These are phyloP conservation scores for Schizosaccharomyces osmophilus DNA, from an alignment of 805 yeast species.

Conservation along the genomic window DNA sequence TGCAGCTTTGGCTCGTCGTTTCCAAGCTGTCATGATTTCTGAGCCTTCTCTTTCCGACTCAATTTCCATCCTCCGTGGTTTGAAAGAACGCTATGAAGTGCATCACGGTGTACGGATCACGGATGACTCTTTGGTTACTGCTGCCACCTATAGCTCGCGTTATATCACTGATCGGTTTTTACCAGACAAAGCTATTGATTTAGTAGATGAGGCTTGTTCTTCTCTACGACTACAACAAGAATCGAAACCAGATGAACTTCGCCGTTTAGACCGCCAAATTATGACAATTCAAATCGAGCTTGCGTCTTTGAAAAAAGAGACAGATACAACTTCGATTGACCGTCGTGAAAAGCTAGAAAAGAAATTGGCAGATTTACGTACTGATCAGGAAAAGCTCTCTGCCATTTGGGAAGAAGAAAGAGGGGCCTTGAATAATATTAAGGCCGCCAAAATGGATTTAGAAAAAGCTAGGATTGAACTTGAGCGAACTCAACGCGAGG, in stretches of 20 bases:
- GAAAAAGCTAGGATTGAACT: conserved; percentile 68
- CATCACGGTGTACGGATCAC: conserved; percentile 92
- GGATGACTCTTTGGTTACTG: conserved; percentile 80
- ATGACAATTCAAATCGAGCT: conserved; percentile 90
- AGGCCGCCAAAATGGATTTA: conserved; percentile 53
- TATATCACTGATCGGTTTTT: conserved; percentile 75
- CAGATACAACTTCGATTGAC: conserved; percentile 60
- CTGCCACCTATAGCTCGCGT: conserved; percentile 71
- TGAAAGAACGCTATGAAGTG: conserved; percentile 82
- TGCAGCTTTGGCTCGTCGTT: conserved; percentile 82
- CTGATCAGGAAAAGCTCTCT: conserved; percentile 47
- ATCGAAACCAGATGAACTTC: conserved; percentile 86
- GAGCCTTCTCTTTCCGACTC: conserved; percentile 86
- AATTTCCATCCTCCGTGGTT: conserved; percentile 72
- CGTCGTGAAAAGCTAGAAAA: conserved; percentile 50
- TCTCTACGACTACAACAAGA: conserved; percentile 85
- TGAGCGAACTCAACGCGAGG: conserved; percentile 60
- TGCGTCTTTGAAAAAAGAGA: conserved; percentile 80
- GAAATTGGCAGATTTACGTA: conserved; percentile 35
- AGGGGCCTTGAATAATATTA: conserved; percentile 48
- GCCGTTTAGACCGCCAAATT: conserved; percentile 61
- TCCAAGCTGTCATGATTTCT: conserved; percentile 61
- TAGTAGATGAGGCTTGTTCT: conserved; percentile 93
- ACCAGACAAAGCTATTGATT: conserved; percentile 91
- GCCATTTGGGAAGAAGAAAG: conserved; percentile 72